Evolutionary conservation across 1,284 basidiomycete species (phyloP).

Genomic region (Trametes versicolor): DNA sequence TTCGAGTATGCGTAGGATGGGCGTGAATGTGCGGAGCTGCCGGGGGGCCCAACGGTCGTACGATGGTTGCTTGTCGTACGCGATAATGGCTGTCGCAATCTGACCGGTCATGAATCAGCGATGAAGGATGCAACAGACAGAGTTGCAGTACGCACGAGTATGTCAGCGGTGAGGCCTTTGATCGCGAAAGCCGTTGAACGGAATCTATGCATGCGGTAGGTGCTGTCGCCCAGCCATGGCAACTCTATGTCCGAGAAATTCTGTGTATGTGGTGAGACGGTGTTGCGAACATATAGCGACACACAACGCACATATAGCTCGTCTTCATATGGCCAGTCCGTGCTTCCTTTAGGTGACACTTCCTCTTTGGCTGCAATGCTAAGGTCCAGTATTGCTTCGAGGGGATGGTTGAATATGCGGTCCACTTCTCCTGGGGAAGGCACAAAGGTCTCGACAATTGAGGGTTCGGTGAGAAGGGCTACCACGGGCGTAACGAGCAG

Average conservation of each 20-base stretch:
- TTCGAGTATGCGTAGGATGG: slow-evolving; percentile 39
- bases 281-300: slow-evolving; percentile 15
- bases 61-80: slow-evolving; percentile 55
- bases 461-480: slow-evolving; percentile 66
- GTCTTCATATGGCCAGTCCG: slow-evolving; percentile 81
- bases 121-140: neutral
- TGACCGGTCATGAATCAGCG: slow-evolving; percentile 39
- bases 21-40: slow-evolving; percentile 46
- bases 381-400: slow-evolving; percentile 77
- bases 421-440: slow-evolving; percentile 78
- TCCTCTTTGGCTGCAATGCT: slow-evolving; percentile 52
- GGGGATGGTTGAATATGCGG: slow-evolving; percentile 80
- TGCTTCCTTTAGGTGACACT: slow-evolving; percentile 65
- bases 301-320: slow-evolving; percentile 65
- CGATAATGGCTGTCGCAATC: slow-evolving; percentile 69
- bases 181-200: slow-evolving; percentile 79
- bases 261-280: slow-evolving; percentile 43
- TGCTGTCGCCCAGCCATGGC: slow-evolving; percentile 54
- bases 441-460: slow-evolving; percentile 60
- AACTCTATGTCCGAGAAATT: slow-evolving; percentile 65
- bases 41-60: slow-evolving; percentile 62
- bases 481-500: slow-evolving; percentile 79
- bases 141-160: slow-evolving; percentile 63
- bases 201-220: slow-evolving; percentile 82
- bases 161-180: slow-evolving; percentile 85